These are phyloP conservation scores for Xerocomus cyaneibrunnescens DNA, from an alignment of 1,284 basidiomycete genomes.

Conservation along the genomic window DNA sequence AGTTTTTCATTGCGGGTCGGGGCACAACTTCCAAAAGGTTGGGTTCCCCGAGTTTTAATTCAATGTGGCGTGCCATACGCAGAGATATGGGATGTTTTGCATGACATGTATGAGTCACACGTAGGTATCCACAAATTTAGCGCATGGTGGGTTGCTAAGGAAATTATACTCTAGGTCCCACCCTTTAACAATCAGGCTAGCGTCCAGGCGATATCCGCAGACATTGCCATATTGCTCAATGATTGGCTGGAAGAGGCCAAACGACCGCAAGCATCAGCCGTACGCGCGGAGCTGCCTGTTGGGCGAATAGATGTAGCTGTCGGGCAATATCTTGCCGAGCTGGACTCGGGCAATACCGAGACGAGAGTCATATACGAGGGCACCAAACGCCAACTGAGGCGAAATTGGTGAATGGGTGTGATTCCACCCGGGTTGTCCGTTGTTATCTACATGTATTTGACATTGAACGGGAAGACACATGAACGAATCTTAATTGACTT, in stretches of 20 bases:
- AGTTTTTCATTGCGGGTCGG: conserved; percentile 66
- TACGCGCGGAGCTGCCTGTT: conserved; percentile 67
- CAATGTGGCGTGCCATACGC: conserved; percentile 75
- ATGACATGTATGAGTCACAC: conserved; percentile 87
- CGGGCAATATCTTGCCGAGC: conserved; percentile 68
- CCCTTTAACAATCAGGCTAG: conserved; percentile 80
- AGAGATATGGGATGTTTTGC: conserved; percentile 82
- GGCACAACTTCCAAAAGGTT: conserved; percentile 63
- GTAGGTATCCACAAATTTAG: conserved; percentile 42
- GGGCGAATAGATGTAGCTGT: conserved; percentile 67
- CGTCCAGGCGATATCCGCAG: conserved; percentile 73
- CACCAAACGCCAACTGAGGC: conserved; percentile 64
- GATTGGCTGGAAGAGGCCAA: conserved; percentile 77
- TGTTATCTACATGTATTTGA: conserved; percentile 22
- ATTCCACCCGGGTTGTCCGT: conserved; percentile 2
- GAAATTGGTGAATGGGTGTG: conserved; percentile 52
- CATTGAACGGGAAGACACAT: conserved; percentile 6
- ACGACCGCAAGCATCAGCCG: conserved; percentile 58
- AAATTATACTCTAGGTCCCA: conserved; percentile 53
- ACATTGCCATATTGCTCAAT: conserved; percentile 70
- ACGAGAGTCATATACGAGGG: conserved; percentile 64
- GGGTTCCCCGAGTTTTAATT: conserved; percentile 75
- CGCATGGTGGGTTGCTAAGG: conserved; percentile 1
- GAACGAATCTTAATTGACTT: conserved; percentile 51
- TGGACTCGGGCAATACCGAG: conserved; percentile 57